Conservation (phyloP, 1,284 basidiomycete species). For the Porodaedalea pini region DNA sequence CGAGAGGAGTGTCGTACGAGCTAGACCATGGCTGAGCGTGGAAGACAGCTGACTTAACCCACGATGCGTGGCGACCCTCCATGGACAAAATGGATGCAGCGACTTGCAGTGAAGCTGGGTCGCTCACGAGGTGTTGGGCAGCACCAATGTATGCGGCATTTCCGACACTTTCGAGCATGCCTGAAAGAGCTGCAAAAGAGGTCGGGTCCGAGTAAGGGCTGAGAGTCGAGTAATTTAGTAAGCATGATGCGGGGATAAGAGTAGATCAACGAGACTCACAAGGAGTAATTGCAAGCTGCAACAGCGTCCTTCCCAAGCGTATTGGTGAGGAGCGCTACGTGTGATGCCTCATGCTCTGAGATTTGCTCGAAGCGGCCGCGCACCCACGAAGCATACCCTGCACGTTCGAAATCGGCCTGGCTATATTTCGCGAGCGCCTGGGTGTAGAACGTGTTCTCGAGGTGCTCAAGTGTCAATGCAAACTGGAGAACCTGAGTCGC, state of each 20-base stretch:
- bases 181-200: constrained; percentile 38
- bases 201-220: constrained; percentile 28
- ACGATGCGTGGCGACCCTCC: constrained; percentile 47
- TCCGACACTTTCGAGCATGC: constrained; percentile 43
- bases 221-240: constrained; percentile 25
- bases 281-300: constrained; percentile 39
- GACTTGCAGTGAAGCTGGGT: constrained; percentile 32
- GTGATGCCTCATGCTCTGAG: constrained; percentile 27
- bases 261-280: constrained; percentile 18
- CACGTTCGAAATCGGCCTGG: constrained; percentile 46
- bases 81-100: constrained; percentile 41
- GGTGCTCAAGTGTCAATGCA: constrained; percentile 65
- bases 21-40: constrained; percentile 52
- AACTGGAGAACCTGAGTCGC: constrained; percentile 36
- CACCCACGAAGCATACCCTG: constrained; percentile 50
- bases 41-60: constrained; percentile 48
- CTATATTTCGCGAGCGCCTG: constrained; percentile 43
- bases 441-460: constrained; percentile 63
- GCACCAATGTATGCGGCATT: constrained; percentile 42
- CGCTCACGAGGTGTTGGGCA: constrained; percentile 28
- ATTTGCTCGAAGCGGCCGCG: constrained; percentile 41
- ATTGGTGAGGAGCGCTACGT: constrained; percentile 44
- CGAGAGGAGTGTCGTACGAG: constrained; percentile 42
- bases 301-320: constrained; percentile 43
- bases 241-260: not conserved